Conservation (phyloP, 768 basidiomycete genomes). For the Boletus bicolor region DNA sequence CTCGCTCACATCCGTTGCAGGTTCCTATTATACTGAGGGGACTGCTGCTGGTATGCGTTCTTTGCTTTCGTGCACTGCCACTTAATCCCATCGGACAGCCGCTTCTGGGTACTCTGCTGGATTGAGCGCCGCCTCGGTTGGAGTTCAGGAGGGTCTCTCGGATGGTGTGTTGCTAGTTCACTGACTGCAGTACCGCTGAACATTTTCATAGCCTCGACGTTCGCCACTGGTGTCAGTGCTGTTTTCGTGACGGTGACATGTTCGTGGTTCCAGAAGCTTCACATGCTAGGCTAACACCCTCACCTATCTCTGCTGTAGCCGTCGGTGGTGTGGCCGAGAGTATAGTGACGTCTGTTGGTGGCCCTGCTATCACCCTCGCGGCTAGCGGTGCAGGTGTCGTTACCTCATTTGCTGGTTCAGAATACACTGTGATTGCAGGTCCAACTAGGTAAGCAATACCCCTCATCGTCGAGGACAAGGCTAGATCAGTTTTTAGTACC, state of each 20-base stretch:
- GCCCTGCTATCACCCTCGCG: slow-evolving; percentile 59
- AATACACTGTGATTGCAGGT: slow-evolving; percentile 44
- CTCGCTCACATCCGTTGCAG: slow-evolving; percentile 37
- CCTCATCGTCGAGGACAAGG: not conserved
- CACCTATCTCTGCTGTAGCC: slow-evolving; percentile 35
- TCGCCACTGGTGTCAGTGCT: not conserved
- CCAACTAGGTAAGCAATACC: slow-evolving; percentile 13
- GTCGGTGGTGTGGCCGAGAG: slow-evolving; percentile 51
- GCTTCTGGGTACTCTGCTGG: slow-evolving; percentile 18
- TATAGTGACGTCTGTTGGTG: slow-evolving; percentile 56
- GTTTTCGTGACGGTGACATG: slow-evolving; percentile 25
- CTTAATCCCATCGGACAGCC: slow-evolving; percentile 2
- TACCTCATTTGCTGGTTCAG: slow-evolving; percentile 52
- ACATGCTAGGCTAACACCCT: not conserved
- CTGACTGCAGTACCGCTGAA: not conserved
- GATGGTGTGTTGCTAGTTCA: slow-evolving; percentile 8
- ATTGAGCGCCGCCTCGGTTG: slow-evolving; percentile 16
- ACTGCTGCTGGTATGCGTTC: slow-evolving; percentile 22
- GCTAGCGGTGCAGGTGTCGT: slow-evolving; percentile 34
- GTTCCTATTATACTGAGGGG: slow-evolving; percentile 29
- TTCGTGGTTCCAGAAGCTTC: slow-evolving; percentile 10
- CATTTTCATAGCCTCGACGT: slow-evolving; percentile 16
- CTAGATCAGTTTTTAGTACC: slow-evolving; percentile 8
- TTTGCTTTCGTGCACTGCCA: not conserved
- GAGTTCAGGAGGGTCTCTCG: slow-evolving; percentile 15